Base-by-base conservation (phyloP, 305 asterid species). In the Rubia occidens region DNA sequence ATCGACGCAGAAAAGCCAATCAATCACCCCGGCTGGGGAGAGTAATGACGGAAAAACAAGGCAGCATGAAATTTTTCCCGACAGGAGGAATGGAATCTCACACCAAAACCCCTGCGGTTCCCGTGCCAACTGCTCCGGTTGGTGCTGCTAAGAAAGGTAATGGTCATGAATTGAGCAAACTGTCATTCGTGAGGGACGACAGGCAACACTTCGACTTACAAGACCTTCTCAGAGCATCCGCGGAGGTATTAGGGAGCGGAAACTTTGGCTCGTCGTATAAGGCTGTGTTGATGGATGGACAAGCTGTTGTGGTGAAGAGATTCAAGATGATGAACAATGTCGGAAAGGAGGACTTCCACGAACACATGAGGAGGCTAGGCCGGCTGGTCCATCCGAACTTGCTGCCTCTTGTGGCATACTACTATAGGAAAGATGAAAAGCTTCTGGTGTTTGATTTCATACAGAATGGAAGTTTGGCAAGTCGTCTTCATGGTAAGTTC, bases 231-330 rank as follows among this genome's bases (percentile, higher is more conserved):
- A 84, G 92, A 75, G 97, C 97, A 3, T 88, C 96, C 1, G 97
- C 97, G 0, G 97, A 90, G 72, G 92, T 88, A 67, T 77, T 90
- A 79, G 97, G 97, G 9, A 90, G 97, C 53, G 97, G 97, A 1
- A 90, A 82, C 80, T 86, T 90, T n/a, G 97, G 97, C 18, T 93
- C 97, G 15, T 87, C 96, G 8, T 90, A 90, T 81, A 90, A 90
- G 86, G 96, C 97, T 4, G 87, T 85, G 60, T 74, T 90, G 56
- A 87, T 90, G 78, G 95, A 87, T 29, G 91, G 93, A 2, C 90
- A 87, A 72, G 87, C 89, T 5, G 80, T 88, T 20, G 97, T 90
- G 29, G 97, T 88, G 58, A 90, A 90, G 80, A 85, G 96, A 71
- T 90, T 88, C 75, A 90, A 90, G 75, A 32, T 32, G 35, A 84